These are phyloP conservation scores for Vavraia culicis DNA, from an alignment of 371 early-diverging fungal species.

Conservation along the genomic window DNA sequence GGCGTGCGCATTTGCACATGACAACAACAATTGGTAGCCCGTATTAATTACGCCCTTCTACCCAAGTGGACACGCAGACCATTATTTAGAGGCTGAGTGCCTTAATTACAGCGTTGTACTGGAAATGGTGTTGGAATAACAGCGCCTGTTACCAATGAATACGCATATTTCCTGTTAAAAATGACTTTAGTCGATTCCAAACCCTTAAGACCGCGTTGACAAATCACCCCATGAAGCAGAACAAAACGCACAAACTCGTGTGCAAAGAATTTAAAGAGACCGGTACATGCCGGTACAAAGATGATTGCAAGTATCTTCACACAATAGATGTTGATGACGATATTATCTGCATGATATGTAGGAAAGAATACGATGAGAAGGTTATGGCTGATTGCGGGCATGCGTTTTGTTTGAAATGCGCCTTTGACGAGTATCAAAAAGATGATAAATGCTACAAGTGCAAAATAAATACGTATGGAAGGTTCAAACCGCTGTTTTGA, in stretches of 20 bases:
- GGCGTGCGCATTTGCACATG: too few relatives aligned
- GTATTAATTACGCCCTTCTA: too few relatives aligned
- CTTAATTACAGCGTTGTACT: too few relatives aligned
- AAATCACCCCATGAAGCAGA: too few relatives aligned
- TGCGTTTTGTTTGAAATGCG: slow-evolving; percentile 15
- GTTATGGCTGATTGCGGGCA: slow-evolving; percentile 10
- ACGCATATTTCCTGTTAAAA: too few relatives aligned
- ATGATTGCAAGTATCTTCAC: slow-evolving; percentile 28
- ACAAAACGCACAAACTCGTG: slow-evolving; percentile 10
- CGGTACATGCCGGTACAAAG: slow-evolving; percentile 33
- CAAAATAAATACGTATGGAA: slow-evolving; percentile 12
- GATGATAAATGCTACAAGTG: slow-evolving; percentile 9
- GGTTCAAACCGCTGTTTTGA: neutral
- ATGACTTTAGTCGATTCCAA: too few relatives aligned
- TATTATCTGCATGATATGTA: neutral
- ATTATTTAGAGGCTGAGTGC: too few relatives aligned
- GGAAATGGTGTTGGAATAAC: too few relatives aligned
- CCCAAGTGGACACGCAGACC: too few relatives aligned
- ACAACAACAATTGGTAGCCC: too few relatives aligned
- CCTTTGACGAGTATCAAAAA: slow-evolving; percentile 2
- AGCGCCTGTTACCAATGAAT: too few relatives aligned
- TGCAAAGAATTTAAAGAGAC: slow-evolving; percentile 31
- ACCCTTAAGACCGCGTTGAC: too few relatives aligned
- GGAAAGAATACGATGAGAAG: slow-evolving; percentile 4
- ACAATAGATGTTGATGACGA: slow-evolving; percentile 3